These are phyloP conservation scores for Phytophthora hibernalis DNA, from an alignment of 352 stramenopile species.

Conservation along the genomic window DNA sequence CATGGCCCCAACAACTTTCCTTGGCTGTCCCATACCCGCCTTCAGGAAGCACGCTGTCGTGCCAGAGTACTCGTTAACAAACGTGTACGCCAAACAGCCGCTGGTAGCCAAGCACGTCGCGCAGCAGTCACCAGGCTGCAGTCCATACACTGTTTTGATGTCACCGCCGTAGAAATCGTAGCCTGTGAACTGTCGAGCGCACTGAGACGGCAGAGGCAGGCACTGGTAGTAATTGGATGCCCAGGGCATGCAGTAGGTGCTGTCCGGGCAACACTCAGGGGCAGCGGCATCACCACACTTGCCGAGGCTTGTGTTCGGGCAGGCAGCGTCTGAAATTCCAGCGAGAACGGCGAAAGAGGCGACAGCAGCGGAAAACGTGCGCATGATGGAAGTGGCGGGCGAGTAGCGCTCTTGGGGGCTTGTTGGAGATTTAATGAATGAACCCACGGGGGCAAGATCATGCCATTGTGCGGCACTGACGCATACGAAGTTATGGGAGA, in stretches of 20 bases:
- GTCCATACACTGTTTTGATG: constrained; percentile 43
- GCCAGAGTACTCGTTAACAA: constrained; percentile 42
- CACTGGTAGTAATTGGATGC: constrained; percentile 48
- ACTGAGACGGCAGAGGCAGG: constrained; percentile 38
- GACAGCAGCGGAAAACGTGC: constrained; percentile 10
- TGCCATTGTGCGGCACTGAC: neutral
- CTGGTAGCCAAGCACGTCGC: constrained; percentile 45
- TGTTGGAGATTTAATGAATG: constrained; percentile 14
- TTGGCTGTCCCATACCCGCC: constrained; percentile 37
- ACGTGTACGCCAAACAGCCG: constrained; percentile 62
- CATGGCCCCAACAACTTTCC: constrained; percentile 29
- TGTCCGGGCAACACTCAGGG: constrained; percentile 45
- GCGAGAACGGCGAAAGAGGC: constrained; percentile 9
- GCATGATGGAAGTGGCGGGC: constrained; percentile 7
- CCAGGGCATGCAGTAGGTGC: constrained; percentile 54
- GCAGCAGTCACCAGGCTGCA: constrained; percentile 49
- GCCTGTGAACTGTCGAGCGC: constrained; percentile 45
- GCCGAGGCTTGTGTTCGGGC: constrained; percentile 23
- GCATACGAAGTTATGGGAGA: constrained; percentile 1
- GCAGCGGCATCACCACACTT: constrained; percentile 31
- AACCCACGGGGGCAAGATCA: neutral
- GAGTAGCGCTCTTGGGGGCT: constrained; percentile 5
- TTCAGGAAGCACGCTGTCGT: constrained; percentile 52
- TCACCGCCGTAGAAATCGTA: constrained; percentile 62
- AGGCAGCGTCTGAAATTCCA: constrained; percentile 18